Percentiles rank a stretch among this genome's conserved stretches.
Conservation (phyloP, 768 basidiomycete species). For the Kwoniella mangroviensis region DNA sequence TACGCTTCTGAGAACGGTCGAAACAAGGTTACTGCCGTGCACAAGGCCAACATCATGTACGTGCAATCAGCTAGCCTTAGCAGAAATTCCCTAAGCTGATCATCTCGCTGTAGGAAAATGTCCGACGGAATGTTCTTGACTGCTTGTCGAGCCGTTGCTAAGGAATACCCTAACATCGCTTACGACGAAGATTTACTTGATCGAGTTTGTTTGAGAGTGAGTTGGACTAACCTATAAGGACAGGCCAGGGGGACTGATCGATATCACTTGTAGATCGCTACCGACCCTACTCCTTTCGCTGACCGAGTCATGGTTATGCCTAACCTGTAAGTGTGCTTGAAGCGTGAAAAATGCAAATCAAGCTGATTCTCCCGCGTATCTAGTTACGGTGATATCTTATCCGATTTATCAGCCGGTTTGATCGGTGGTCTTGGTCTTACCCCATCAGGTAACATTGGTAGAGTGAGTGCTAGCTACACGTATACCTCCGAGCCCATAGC, state of each 20-base stretch:
- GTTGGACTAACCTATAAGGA: no score
- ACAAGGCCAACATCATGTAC: constrained; percentile 99
- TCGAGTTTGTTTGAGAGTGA: constrained; percentile 88
- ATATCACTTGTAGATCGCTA: constrained; percentile 68
- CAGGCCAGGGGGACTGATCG: no score
- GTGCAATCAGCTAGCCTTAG: constrained; percentile 45
- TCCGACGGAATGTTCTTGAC: constrained; percentile 99
- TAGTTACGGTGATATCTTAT: constrained; percentile 75
- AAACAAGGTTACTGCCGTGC: constrained; percentile 94
- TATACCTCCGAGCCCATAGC: not conserved
- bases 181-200: constrained; percentile 98
- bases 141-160: constrained; percentile 93
- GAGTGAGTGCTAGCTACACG: constrained; percentile 62
- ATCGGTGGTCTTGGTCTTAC: constrained; percentile 97
- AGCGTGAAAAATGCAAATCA: not conserved
- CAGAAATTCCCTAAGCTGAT: constrained; percentile 5
- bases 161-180: constrained; percentile 87
- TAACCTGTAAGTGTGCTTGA: constrained; percentile 75
- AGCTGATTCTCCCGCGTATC: constrained; percentile 25
- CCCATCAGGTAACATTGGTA: constrained; percentile 96
- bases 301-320: constrained; percentile 99
- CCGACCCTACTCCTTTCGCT: constrained; percentile 88
- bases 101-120: constrained; percentile 77
- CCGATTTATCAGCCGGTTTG: constrained; percentile 97
- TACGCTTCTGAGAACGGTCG: constrained; percentile 88